phyloP scores from a whole-genome alignment of 495 filamentous ascomycete genomes.

The Penicillium egyptiacum region DNA sequence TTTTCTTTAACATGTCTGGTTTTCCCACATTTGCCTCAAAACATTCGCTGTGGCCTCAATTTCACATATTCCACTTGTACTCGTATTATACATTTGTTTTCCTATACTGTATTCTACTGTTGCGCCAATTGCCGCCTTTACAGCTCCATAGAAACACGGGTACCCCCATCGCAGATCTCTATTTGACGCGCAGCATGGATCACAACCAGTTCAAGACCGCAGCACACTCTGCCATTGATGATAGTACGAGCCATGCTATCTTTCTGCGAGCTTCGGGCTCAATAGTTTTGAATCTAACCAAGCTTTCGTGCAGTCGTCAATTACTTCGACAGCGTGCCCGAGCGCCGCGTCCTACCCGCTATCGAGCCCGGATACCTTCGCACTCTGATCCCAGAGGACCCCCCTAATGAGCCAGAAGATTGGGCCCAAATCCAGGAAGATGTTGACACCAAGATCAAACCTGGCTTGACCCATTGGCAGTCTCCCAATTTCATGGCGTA shows the following conservation, averaged over 20 bases:
- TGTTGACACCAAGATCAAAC: constrained; percentile 85
- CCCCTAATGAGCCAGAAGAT: constrained; percentile 70
- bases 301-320: constrained; percentile 59
- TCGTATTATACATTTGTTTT: background rate
- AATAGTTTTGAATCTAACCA: constrained; percentile 1
- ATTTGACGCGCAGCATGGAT: constrained; percentile 59
- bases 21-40: background rate
- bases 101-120: background rate
- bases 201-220: constrained; percentile 78
- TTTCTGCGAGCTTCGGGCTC: background rate
- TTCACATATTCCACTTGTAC: background rate
- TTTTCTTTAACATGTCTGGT: background rate
- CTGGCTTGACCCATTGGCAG: constrained; percentile 95
- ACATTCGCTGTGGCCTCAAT: background rate
- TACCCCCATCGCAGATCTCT: constrained; percentile 8
- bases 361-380: constrained; percentile 86
- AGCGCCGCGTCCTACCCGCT: constrained; percentile 70
- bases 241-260: constrained; percentile 53
- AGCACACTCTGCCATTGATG: constrained; percentile 78
- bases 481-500: constrained; percentile 96
- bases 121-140: background rate
- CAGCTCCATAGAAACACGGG: background rate
- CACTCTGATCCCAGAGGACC: constrained; percentile 70
- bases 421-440: constrained; percentile 84
- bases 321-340: constrained; percentile 76